phyloP scores from a whole-genome alignment of 345 rosid species.

The Mangifera indica region DNA sequence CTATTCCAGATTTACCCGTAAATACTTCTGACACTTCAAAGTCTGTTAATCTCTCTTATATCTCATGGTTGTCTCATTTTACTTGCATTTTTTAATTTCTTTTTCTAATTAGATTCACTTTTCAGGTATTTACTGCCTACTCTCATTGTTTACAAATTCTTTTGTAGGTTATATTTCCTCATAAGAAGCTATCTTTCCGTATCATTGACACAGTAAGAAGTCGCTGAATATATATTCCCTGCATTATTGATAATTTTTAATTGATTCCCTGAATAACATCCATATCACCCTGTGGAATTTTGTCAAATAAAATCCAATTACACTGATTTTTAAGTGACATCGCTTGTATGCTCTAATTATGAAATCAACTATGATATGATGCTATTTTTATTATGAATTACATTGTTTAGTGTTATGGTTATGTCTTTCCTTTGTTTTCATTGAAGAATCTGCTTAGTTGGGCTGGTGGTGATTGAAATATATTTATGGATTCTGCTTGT shows the following conservation, averaged over 20 bases:
- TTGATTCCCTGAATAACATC: not conserved
- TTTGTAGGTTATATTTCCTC: constrained; percentile 85
- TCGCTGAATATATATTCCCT: constrained; percentile 17
- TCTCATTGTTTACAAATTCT: constrained; percentile 22
- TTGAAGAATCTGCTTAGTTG: not conserved
- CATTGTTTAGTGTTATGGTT: not conserved
- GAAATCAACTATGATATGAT: not conserved
- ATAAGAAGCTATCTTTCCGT: constrained; percentile 92
- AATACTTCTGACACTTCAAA: constrained; percentile 34
- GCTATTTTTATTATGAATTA: not conserved
- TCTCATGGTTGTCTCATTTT: constrained; percentile 5
- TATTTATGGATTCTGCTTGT: not conserved
- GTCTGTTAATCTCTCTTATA: constrained; percentile 32
- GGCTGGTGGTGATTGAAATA: not conserved
- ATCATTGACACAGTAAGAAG: constrained; percentile 86
- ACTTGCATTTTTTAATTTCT: not conserved
- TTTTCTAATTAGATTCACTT: not conserved
- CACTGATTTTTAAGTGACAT: not conserved
- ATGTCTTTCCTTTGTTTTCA: not conserved
- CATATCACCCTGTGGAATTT: not conserved
- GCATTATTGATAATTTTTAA: not conserved
- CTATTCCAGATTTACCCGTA: constrained; percentile 96
- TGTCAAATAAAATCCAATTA: not conserved
- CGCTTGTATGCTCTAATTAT: not conserved
- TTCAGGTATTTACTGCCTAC: constrained; percentile 22